Conservation (phyloP, 2,329 filamentous ascomycete genomes). For the Emydomyces testavorans region DNA sequence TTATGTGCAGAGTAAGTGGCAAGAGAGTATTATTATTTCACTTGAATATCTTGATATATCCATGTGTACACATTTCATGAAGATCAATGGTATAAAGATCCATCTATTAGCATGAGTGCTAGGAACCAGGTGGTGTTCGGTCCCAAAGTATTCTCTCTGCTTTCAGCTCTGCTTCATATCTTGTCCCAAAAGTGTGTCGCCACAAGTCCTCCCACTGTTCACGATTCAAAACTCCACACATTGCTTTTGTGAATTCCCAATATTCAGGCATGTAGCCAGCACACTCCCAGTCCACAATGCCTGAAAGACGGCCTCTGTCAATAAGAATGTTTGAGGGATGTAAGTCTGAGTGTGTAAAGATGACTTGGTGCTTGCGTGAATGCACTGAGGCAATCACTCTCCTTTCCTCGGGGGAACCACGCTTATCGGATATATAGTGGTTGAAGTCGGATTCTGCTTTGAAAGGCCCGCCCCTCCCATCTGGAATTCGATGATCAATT, state of each 20-base stretch:
- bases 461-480: conserved; percentile 10
- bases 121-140: not conserved
- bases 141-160: conserved; percentile 7
- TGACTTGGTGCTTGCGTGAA: conserved; percentile 2
- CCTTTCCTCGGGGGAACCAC: not conserved
- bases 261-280: conserved; percentile 15
- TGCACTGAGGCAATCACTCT: conserved; percentile 2
- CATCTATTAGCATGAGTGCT: not conserved
- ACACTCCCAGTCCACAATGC: conserved; percentile 13
- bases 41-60: no score
- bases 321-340: conserved; percentile 11
- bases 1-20: no score
- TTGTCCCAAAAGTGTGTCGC: not conserved
- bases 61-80: no score
- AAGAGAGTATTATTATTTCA: no score
- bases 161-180: conserved; percentile 9
- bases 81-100: no score
- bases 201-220: not conserved
- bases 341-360: conserved; percentile 12
- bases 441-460: conserved; percentile 10
- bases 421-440: conserved; percentile 1
- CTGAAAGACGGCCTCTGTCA: conserved; percentile 4
- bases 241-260: conserved; percentile 14
- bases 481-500: conserved; percentile 2
- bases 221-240: not conserved